Base-by-base conservation (phyloP, 257 asterid genomes). In the Solanum boliviense region DNA sequence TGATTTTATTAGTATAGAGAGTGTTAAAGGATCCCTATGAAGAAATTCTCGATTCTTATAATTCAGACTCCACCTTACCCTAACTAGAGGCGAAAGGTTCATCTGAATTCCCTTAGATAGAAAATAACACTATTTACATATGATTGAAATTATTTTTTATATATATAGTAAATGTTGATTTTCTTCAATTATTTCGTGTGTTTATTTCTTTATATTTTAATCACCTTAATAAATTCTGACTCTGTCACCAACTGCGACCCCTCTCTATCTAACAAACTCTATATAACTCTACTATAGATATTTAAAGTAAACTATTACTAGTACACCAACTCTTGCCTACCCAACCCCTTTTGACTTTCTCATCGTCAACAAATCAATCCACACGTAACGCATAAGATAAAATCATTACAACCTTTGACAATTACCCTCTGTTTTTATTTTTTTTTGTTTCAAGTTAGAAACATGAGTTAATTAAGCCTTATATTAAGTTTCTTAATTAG, bases 311-410 rank as follows among this genome's bases (percentile, higher is more conserved):
- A 27, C 41, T n/a, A 68, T 71, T 65, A 85, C 13, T 34, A 85
- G 41, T 85, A 68, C 87, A 85, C 87, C 87, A 68, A 68, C 87
- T 44, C 67, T 2, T 36, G 81, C 79, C 44, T 62, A 34, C 41
- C 81, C 81, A 44, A 38, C 65, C 23, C 78, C 13, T 67, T 39
- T 71, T 85, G 87, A 85, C 82, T 85, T 39, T 68, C 31, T 85
- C 15, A 67, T 18, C 29, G 65, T 85, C 44, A 39, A 85, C 87
- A 85, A 67, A 67, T 29, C 31, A 82, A 46, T 85, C 67, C 81
- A 85, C 87, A 67, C 82, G 87, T 85, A 67, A 85, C 87, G 82
- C 87, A 46, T 36, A 39, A 85, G 87, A 68, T 71, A 85, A 65
- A 27, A 85, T 85, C 87, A 85, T 85, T 85, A 60, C 67, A 65